Evolutionary conservation across 2,329 filamentous ascomycete species (phyloP).

Genomic region (Penicillium aurantiogriseum): DNA sequence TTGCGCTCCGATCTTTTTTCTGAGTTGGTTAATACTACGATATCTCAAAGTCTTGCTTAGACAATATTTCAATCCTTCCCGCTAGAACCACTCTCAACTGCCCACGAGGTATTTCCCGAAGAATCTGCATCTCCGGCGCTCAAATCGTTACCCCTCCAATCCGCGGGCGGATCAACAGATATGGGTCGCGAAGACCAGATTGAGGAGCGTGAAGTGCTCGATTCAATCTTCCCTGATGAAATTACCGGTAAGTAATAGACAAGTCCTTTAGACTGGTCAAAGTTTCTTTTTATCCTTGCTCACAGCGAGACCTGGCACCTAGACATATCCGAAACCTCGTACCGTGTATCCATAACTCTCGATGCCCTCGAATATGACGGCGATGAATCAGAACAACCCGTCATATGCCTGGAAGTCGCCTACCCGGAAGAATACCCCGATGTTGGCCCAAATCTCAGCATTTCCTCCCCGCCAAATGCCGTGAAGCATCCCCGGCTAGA

Average conservation of each 20-base stretch:
- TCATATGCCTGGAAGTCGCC: constrained; percentile 76
- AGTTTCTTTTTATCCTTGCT: constrained; percentile 2
- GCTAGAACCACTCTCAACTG: not conserved
- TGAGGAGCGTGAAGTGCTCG: constrained; percentile 95
- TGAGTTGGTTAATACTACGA: not conserved
- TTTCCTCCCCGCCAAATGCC: constrained; percentile 70
- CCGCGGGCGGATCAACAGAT: constrained; percentile 30
- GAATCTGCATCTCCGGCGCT: constrained; percentile 3
- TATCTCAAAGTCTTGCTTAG: not conserved
- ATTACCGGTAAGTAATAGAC: constrained; percentile 67
- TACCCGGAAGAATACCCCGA: constrained; percentile 93
- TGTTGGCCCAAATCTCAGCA: constrained; percentile 75
- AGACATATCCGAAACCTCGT: constrained; percentile 91
- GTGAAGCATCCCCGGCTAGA: constrained; percentile 71
- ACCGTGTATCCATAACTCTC: constrained; percentile 79
- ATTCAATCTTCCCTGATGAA: constrained; percentile 97
- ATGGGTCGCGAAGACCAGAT: constrained; percentile 76
- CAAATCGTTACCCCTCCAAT: constrained; percentile 30
- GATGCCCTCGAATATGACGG: constrained; percentile 70
- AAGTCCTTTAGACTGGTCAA: not conserved
- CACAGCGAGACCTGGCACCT: constrained; percentile 18
- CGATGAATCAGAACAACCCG: constrained; percentile 61
- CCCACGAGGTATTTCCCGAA: not conserved
- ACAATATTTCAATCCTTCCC: not conserved
- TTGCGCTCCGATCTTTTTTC: constrained; percentile 14